These are phyloP conservation scores for Camellia oleifera DNA, from an alignment of 179 eudicot genomes.

Conservation along the genomic window DNA sequence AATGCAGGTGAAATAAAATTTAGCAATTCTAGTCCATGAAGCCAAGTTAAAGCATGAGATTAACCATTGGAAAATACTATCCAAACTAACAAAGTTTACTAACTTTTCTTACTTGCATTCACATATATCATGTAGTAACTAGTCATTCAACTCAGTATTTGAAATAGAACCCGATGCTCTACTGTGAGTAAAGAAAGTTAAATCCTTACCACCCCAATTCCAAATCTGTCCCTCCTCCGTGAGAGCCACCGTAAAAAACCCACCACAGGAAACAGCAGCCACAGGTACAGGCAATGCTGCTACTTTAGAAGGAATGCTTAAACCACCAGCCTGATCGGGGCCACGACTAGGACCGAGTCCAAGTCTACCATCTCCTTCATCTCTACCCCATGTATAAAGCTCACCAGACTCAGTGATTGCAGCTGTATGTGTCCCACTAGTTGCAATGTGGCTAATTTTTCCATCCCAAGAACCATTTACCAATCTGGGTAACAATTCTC, in stretches of 20 bases:
- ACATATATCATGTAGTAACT: not conserved
- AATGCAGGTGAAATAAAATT: not conserved
- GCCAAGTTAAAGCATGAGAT: not conserved
- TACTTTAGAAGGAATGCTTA: slow-evolving; percentile 74
- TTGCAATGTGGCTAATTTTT: slow-evolving; percentile 66
- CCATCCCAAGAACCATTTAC: slow-evolving; percentile 83
- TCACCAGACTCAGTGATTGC: slow-evolving; percentile 83
- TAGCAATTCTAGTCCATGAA: not conserved
- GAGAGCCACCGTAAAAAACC: slow-evolving; percentile 83
- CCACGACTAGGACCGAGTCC: slow-evolving; percentile 98
- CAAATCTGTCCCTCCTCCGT: slow-evolving; percentile 84
- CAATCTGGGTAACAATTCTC: slow-evolving; percentile 77
- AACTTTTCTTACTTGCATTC: not conserved
- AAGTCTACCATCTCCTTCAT: slow-evolving; percentile 98
- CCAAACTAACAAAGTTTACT: too few species aligned
- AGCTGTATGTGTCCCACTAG: slow-evolving; percentile 96
- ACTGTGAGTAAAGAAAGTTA: not conserved
- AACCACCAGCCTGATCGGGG: slow-evolving; percentile 85
- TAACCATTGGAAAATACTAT: too few species aligned
- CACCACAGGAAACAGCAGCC: slow-evolving; percentile 87
- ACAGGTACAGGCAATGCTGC: slow-evolving; percentile 68
- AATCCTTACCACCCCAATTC: slow-evolving; percentile 86
- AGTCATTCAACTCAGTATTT: too few species aligned
- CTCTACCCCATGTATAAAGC: slow-evolving; percentile 93
- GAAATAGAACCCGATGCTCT: too few species aligned